phyloP scores from a whole-genome alignment of 2,329 filamentous ascomycete genomes.

The Epichloe amarillans region DNA sequence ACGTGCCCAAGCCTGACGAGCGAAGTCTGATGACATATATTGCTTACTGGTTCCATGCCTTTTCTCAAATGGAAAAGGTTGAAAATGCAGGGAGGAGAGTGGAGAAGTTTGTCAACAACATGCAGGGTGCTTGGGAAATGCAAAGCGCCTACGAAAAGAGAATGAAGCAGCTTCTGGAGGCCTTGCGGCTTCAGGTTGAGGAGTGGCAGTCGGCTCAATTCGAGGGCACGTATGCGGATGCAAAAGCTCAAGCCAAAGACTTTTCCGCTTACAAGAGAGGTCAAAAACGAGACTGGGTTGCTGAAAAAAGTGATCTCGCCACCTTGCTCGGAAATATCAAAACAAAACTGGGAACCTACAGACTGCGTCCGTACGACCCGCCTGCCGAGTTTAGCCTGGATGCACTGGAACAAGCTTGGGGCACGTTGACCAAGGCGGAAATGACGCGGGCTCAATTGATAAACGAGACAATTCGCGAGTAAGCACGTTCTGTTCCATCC shows the following conservation, averaged over 20 bases:
- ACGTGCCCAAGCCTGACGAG: constrained; percentile 91
- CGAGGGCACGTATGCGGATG: constrained; percentile 83
- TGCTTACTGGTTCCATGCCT: constrained; percentile 99
- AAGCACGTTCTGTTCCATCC: constrained; percentile 20
- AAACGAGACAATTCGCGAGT: constrained; percentile 96
- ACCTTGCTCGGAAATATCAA: constrained; percentile 95
- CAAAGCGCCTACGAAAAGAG: constrained; percentile 88
- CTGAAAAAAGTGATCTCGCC: constrained; percentile 90
- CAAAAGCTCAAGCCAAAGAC: constrained; percentile 69
- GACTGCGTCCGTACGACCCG: constrained; percentile 79
- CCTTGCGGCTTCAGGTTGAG: constrained; percentile 60
- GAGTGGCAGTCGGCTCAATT: constrained; percentile 72
- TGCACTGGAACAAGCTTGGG: constrained; percentile 73
- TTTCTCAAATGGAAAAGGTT: constrained; percentile 96
- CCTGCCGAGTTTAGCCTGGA: constrained; percentile 73
- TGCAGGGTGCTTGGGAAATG: constrained; percentile 99
- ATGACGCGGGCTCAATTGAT: constrained; percentile 84
- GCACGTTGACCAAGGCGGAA: constrained; percentile 65
- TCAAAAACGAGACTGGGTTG: constrained; percentile 89
- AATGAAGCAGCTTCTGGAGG: constrained; percentile 68
- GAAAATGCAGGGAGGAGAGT: constrained; percentile 93
- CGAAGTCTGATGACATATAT: constrained; percentile 98
- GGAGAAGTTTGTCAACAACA: constrained; percentile 96
- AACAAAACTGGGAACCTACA: constrained; percentile 93
- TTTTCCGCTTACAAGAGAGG: constrained; percentile 86